Evolutionary conservation across 305 asterid genomes (phyloP).

Genomic region (Salvia sclarea): DNA sequence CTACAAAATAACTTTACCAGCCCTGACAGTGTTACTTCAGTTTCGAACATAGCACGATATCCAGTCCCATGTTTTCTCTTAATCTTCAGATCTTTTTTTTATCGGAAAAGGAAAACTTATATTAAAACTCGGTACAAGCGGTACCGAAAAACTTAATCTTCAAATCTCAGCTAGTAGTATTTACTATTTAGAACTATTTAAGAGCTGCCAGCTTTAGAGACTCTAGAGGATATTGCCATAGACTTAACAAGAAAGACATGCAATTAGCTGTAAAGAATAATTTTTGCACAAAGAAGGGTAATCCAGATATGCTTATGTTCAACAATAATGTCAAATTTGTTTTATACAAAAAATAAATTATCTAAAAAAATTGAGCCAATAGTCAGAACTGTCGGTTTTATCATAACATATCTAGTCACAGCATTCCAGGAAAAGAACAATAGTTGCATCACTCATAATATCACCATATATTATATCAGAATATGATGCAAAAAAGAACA

Average conservation of each 20-base stretch:
- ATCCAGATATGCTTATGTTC: neutral
- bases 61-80: too few species aligned
- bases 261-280: constrained; percentile 7
- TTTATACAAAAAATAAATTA: neutral
- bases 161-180: constrained; percentile 14
- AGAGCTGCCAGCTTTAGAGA: constrained; percentile 7
- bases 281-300: neutral
- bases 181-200: constrained; percentile 11
- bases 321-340: constrained; percentile 7
- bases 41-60: too few species aligned
- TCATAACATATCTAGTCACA: neutral
- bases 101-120: too few species aligned
- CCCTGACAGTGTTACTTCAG: too few species aligned
- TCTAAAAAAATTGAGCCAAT: too few species aligned
- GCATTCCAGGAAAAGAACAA: neutral
- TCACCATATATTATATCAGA: constrained; percentile 16
- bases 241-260: constrained; percentile 17
- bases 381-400: neutral
- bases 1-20: constrained; percentile 18
- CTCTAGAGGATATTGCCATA: neutral
- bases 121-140: too few species aligned
- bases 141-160: too few species aligned
- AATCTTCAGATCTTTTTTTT: too few species aligned
- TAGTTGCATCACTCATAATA: constrained; percentile 3
- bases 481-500: constrained; percentile 25